Percentiles rank a stretch among this genome's conserved stretches.
Conservation (phyloP, 1,139 yeast genomes). For the Yamadazyma conglobata region DNA sequence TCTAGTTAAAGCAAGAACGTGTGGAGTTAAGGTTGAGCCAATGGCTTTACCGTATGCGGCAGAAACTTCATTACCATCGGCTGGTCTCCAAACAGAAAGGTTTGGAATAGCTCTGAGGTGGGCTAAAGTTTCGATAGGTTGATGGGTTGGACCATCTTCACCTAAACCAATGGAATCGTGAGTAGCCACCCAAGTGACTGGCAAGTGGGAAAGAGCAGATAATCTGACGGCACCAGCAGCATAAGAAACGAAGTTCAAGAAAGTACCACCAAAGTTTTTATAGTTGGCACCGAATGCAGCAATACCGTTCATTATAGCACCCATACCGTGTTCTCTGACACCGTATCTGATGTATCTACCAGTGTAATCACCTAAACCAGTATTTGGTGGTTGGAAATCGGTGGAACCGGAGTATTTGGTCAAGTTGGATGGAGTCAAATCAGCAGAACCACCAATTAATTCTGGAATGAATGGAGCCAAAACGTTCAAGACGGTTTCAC, state of each 20-base stretch:
- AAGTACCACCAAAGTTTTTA: slow-evolving; percentile 94
- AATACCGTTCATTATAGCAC: slow-evolving; percentile 97
- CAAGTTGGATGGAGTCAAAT: slow-evolving; percentile 93
- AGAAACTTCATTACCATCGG: slow-evolving; percentile 97
- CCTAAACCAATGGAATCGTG: slow-evolving; percentile 98
- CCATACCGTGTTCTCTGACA: slow-evolving; percentile 99
- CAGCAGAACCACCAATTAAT: slow-evolving; percentile 96
- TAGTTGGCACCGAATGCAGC: slow-evolving; percentile 89
- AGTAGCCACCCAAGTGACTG: slow-evolving; percentile 94
- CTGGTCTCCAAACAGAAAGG: slow-evolving; percentile 97
- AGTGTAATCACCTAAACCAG: slow-evolving; percentile 75
- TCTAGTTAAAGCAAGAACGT: slow-evolving; percentile 88
- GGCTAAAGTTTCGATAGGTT: slow-evolving; percentile 97
- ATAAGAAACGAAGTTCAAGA: slow-evolving; percentile 95
- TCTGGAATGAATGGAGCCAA: slow-evolving; percentile 73
- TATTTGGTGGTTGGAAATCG: slow-evolving; percentile 87
- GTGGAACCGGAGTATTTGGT: slow-evolving; percentile 80
- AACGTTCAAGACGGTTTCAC: slow-evolving; percentile 70
- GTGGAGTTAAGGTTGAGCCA: slow-evolving; percentile 69
- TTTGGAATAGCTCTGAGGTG: slow-evolving; percentile 97
- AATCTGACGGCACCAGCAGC: slow-evolving; percentile 96
- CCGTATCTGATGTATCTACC: slow-evolving; percentile 98
- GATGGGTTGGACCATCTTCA: slow-evolving; percentile 99
- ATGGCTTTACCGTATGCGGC: slow-evolving; percentile 89
- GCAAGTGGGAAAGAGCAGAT: slow-evolving; percentile 88